Base-by-base conservation (phyloP, 2,329 filamentous ascomycete genomes). In the Penicillium sp. region DNA sequence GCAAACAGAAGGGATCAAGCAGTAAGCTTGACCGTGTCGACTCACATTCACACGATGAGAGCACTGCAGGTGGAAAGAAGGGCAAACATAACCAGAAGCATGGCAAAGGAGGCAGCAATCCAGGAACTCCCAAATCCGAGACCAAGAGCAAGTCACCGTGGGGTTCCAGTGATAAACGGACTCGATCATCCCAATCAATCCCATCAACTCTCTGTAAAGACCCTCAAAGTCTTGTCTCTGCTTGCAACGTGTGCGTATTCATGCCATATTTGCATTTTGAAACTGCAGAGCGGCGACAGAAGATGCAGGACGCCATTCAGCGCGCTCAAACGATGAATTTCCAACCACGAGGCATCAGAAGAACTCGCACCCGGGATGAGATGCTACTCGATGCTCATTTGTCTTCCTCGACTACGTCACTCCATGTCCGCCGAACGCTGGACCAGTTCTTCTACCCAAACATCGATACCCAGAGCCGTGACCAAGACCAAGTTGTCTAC, bases 211-310 rank as follows among this genome's bases (percentile, higher is more conserved):
- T 63, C 54, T 76, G 52, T 44, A 64, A 62, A 40, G 65, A 69
- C 5, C 48, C 52, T 6, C 53, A 55, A 18, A 41, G 53, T 6
- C 47, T 56, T 28, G 41, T 54, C 20, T 43, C 60, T 20, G 47
- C 59, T 9, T 56, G 58, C 37, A 62, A 66, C 52, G 61, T 71
- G 48, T 64, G 66, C 37, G 51, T 67, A 5, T 78, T 82, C 68
- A 83, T 85, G 80, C 82, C 82, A 0, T 86, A 83, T 57, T 67
- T 86, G 3, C 82, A 85, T 60, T 85, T 83, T 44, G 82, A 86
- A 59, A 82, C 81, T 0, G 75, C 82, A 41, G 70, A 75, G 42
- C 69, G 75, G 13, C 72, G 80, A 8, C 69, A 72, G 44, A 75
- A 77, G 56, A 83, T 86, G 81, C 78, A 79, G 46, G 68, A 76